A percentile compares a stretch with the other conserved stretches of the same genome.
phyloP scores from a whole-genome alignment of 1,139 yeast genomes.

The Yamadazyma dushanensis region DNA sequence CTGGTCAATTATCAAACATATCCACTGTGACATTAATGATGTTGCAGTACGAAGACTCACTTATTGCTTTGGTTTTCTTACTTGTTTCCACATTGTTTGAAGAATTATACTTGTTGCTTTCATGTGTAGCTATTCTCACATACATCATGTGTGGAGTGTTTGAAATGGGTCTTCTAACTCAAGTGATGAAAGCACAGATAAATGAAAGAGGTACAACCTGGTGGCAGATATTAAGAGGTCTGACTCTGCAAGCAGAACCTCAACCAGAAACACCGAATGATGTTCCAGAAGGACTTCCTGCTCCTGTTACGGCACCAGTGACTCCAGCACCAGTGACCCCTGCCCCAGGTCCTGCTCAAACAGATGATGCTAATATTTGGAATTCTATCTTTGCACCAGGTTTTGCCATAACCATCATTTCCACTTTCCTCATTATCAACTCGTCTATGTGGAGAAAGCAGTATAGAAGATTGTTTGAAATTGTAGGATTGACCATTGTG shows the following conservation, averaged over 20 bases:
- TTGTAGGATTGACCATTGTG: constrained; percentile 45
- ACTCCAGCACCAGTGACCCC: constrained; percentile 2
- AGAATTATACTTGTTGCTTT: constrained; percentile 58
- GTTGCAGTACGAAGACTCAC: constrained; percentile 75
- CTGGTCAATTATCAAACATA: constrained; percentile 61
- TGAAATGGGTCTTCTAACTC: constrained; percentile 73
- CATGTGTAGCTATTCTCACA: constrained; percentile 68
- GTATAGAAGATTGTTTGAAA: constrained; percentile 60
- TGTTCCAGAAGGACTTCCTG: constrained; percentile 9
- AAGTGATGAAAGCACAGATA: constrained; percentile 68
- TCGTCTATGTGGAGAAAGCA: constrained; percentile 64
- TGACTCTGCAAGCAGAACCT: constrained; percentile 9
- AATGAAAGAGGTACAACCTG: constrained; percentile 69
- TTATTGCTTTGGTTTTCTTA: constrained; percentile 61
- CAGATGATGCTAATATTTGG: constrained; percentile 23
- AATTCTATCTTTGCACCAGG: constrained; percentile 64
- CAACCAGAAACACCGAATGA: constrained; percentile 8
- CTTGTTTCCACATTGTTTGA: constrained; percentile 57
- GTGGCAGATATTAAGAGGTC: constrained; percentile 62
- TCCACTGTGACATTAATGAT: constrained; percentile 47
- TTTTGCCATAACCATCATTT: constrained; percentile 57
- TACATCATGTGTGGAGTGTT: constrained; percentile 72
- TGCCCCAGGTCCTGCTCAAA: constrained; percentile 9
- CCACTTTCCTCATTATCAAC: constrained; percentile 58
- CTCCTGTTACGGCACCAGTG: constrained; percentile 13